Conservation (phyloP, 495 filamentous ascomycete genomes). For the Clavariopsis aquatica region DNA sequence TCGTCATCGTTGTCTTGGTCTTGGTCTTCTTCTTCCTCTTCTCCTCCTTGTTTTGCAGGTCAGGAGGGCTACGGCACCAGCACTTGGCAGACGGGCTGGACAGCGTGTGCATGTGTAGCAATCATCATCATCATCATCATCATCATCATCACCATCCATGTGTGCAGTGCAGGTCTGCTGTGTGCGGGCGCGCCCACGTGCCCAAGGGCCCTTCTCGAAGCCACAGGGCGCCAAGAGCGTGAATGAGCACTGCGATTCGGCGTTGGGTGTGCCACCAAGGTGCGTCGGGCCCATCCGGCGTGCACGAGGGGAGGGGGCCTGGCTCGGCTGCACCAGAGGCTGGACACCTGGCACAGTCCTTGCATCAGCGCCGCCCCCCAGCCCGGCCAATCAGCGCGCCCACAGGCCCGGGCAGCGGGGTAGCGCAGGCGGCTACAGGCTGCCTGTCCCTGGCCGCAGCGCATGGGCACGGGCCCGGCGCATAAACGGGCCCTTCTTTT, state of each 20-base stretch:
- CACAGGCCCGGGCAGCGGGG: constrained; percentile 2
- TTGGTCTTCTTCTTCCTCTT: too few relatives aligned
- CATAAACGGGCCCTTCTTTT: constrained; percentile 29
- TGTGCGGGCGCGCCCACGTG: neutral
- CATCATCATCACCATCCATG: too few relatives aligned
- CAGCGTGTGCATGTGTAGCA: too few relatives aligned
- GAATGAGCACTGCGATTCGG: constrained; percentile 5
- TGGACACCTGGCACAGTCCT: constrained; percentile 23
- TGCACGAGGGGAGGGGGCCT: neutral
- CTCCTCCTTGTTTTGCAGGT: too few relatives aligned
- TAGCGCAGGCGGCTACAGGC: constrained; percentile 14
- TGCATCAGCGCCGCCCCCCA: constrained; percentile 15
- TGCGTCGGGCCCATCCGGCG: neutral
- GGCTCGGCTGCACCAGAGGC: constrained; percentile 6
- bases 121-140: too few relatives aligned
- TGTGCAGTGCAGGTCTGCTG: too few relatives aligned
- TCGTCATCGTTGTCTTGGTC: too few relatives aligned
- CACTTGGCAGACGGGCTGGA: too few relatives aligned
- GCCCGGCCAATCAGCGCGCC: constrained; percentile 2
- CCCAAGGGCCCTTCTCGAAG: constrained; percentile 11
- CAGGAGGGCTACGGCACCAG: too few relatives aligned
- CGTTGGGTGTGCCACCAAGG: neutral
- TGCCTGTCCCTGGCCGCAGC: neutral
- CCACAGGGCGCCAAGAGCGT: constrained; percentile 20
- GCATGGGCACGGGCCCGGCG: constrained; percentile 7